Evolutionary conservation across 106 monocot genomes (phyloP).

Genomic region (Acorus gramineus): DNA sequence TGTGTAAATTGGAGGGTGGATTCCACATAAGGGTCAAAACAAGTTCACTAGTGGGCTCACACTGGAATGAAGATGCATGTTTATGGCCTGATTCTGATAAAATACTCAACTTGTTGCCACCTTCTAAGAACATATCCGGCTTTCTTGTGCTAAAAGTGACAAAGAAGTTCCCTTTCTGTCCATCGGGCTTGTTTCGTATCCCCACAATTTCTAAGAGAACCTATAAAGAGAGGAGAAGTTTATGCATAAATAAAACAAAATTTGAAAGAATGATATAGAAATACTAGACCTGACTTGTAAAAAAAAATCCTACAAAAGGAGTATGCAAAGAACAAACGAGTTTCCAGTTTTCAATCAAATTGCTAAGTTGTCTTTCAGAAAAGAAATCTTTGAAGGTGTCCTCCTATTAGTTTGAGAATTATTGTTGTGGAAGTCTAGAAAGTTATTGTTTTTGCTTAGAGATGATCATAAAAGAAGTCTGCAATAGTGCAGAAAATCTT

Average conservation of each 20-base stretch:
- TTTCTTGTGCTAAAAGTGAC: conserved; percentile 55
- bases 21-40: conserved; percentile 36
- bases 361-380: too few species aligned
- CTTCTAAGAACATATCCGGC: conserved; percentile 55
- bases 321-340: too few species aligned
- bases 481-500: too few species aligned
- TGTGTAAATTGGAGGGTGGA: conserved; percentile 4
- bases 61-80: conserved; percentile 43
- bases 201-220: conserved; percentile 62
- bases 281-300: too few species aligned
- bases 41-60: conserved; percentile 77
- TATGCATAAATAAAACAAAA: background rate
- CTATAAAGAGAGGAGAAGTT: conserved; percentile 21
- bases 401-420: too few species aligned
- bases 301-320: too few species aligned
- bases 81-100: conserved; percentile 43
- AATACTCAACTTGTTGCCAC: conserved; percentile 33
- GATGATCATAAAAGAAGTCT: too few species aligned
- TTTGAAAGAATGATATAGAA: background rate
- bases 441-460: too few species aligned
- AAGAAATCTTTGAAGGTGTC: too few species aligned
- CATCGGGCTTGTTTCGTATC: conserved; percentile 28
- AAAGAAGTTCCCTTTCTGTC: conserved; percentile 36
- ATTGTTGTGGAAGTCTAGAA: too few species aligned
- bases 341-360: too few species aligned